These are phyloP conservation scores for Kluyveromyces starmeri DNA, from an alignment of 805 yeast genomes.

Conservation along the genomic window DNA sequence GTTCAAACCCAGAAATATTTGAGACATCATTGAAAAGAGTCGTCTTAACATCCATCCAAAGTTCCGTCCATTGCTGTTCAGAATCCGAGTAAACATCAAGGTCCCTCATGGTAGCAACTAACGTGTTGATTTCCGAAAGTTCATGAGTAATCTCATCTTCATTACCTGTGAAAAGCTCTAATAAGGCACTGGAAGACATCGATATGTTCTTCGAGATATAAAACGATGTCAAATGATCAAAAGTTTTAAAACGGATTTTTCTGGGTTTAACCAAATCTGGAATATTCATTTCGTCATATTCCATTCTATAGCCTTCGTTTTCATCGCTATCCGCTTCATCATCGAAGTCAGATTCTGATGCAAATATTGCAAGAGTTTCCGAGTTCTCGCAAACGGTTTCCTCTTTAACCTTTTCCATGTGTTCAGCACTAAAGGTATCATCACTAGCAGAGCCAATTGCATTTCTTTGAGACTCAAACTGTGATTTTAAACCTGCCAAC, in stretches of 20 bases:
- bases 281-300: conserved; percentile 25
- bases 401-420: not conserved
- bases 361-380: not conserved
- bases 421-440: not conserved
- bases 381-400: not conserved
- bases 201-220: conserved; percentile 11
- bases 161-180: conserved; percentile 13
- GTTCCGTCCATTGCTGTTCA: conserved; percentile 23
- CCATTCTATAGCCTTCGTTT: conserved; percentile 23
- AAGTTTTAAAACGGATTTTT: conserved; percentile 16
- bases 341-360: conserved; percentile 5
- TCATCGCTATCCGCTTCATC: conserved; percentile 24
- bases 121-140: conserved; percentile 16
- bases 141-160: conserved; percentile 19
- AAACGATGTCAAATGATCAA: conserved; percentile 10
- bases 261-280: conserved; percentile 25
- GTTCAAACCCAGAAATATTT: conserved; percentile 62
- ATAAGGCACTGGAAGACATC: conserved; percentile 12
- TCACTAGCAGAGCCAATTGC: conserved; percentile 12
- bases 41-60: conserved; percentile 34
- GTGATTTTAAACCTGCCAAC: not conserved
- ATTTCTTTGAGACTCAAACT: conserved; percentile 1
- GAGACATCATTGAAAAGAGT: conserved; percentile 27
- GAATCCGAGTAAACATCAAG: conserved; percentile 19
- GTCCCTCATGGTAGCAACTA: conserved; percentile 17